Evolutionary conservation across 2,329 filamentous ascomycete species (phyloP).

Genomic region (Phaeosphaeriaceae sp.): DNA sequence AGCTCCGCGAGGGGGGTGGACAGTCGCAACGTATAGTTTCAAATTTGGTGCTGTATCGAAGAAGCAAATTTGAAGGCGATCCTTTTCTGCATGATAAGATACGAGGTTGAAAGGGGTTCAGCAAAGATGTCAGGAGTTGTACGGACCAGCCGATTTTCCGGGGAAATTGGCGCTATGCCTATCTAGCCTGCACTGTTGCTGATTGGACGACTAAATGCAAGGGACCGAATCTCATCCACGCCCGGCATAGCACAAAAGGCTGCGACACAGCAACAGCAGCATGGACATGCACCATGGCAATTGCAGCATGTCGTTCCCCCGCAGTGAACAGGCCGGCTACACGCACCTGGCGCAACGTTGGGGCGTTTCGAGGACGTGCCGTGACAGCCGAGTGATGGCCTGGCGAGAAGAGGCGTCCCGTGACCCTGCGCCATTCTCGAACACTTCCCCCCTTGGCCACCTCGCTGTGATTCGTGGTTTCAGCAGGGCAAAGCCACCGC

Average conservation of each 20-base stretch:
- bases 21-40: neutral
- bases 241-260: neutral
- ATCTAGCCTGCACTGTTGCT: neutral
- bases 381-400: neutral
- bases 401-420: neutral
- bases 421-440: slow-evolving; percentile 9
- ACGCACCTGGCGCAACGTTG: slow-evolving; percentile 5
- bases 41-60: neutral
- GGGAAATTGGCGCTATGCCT: neutral
- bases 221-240: neutral
- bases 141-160: neutral
- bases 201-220: neutral
- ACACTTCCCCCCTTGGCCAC: slow-evolving; percentile 3
- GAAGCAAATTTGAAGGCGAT: neutral
- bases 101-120: neutral
- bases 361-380: slow-evolving; percentile 15
- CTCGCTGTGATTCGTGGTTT: slow-evolving; percentile 15
- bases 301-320: neutral
- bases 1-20: neutral
- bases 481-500: slow-evolving; percentile 14
- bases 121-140: neutral
- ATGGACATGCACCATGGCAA: neutral
- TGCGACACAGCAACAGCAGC: neutral
- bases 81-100: neutral
- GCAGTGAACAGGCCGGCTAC: neutral